Evolutionary conservation across 306 rosid genomes (phyloP).

Genomic region (Dryas drummondii): DNA sequence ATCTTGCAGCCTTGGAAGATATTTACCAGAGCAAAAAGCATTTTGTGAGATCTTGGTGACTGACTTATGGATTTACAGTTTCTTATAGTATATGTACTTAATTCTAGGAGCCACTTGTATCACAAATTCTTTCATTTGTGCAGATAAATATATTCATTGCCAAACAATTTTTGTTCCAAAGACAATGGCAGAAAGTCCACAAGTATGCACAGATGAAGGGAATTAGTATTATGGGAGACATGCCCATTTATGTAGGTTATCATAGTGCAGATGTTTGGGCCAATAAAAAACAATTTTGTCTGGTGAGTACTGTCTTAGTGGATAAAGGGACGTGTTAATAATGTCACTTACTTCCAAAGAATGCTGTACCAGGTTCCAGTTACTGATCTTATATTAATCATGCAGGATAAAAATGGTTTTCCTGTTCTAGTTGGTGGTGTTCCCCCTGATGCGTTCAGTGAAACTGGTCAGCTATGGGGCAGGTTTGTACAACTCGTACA

Average conservation of each 20-base stretch:
- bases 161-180: constrained; percentile 91
- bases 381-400: constrained; percentile 30
- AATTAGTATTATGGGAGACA: constrained; percentile 90
- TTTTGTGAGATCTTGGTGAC: constrained; percentile 65
- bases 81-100: constrained; percentile 13
- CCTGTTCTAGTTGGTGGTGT: constrained; percentile 92
- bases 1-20: constrained; percentile 78
- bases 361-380: constrained; percentile 16
- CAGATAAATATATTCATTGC: constrained; percentile 85
- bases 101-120: constrained; percentile 27
- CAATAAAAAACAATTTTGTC: constrained; percentile 75
- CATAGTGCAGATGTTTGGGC: constrained; percentile 99
- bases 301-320: constrained; percentile 49
- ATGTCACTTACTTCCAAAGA: constrained; percentile 11
- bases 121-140: constrained; percentile 30
- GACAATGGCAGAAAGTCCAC: constrained; percentile 89
- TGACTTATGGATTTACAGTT: constrained; percentile 27
- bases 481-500: constrained; percentile 42
- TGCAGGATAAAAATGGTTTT: constrained; percentile 80
- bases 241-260: constrained; percentile 98
- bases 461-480: constrained; percentile 98
- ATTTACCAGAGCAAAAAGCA: constrained; percentile 61
- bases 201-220: constrained; percentile 71
- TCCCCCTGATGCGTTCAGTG: constrained; percentile 96
- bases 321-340: constrained; percentile 22